Evolutionary conservation across 345 rosid genomes (phyloP), one percentile per base, ranked within the genome.

Genomic region (thale cress (Arabidopsis thaliana)): DNA sequence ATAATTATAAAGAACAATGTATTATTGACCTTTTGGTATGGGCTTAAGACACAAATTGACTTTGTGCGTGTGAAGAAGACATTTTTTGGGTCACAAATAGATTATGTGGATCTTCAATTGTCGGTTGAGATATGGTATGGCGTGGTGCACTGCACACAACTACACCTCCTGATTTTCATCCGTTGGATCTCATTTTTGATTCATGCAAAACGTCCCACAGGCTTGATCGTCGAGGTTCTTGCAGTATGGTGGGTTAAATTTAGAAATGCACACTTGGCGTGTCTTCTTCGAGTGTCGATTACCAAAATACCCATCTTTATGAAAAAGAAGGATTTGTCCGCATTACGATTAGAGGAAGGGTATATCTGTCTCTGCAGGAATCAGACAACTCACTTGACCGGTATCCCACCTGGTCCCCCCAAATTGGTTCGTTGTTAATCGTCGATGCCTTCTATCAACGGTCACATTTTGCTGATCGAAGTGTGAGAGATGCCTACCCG

Each of bases 1-100:
- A 46, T 14, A 74, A 57, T 44, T 24, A 38, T 61, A 61, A 34
- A 69, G 5, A 44, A 76, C 1, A 53, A 25, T 25, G 41, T 36
- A 16, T 16, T 16, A 58, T 52, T 70, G 71, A 63, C 76, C 72
- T 77, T 70, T 77, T 62, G 80, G 66, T 37, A 55, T 62, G 59
- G 65, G 71, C 14, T 62, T 69, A 61, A 28, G 80, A 62, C 80
- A 69, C 50, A 38, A n/a, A 69, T 22, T 42, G 75, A 62, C 75
- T 33, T 51, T 61, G 40, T 65, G 11, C 16, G n/a, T 60, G 69
- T 61, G 61, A 2, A 25, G 45, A 64, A 72, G 65, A 61, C 74
- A 60, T 75, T 69, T 52, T 41, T 30, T 4, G 32, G 42, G 65
- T 30, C 60, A 55, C 58, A 65, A 34, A 45, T 69, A 61, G 45